Evolutionary conservation across 2,329 filamentous ascomycete genomes (phyloP), one percentile per base, ranked within the genome.

Genomic region (Colletotrichum sp.): DNA sequence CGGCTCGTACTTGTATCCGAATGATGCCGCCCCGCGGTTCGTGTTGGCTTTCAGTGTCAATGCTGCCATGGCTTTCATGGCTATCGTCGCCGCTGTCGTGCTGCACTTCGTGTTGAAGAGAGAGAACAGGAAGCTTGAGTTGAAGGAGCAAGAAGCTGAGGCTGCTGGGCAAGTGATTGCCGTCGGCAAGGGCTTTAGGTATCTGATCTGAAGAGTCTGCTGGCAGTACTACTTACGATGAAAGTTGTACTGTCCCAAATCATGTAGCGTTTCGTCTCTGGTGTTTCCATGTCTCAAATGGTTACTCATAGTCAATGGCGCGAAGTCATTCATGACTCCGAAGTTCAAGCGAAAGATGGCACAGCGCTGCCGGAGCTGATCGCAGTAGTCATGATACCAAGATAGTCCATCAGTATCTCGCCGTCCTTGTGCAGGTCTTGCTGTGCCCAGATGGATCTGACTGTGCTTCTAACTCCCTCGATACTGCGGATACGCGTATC

Each of bases 361-460:
- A 61, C 16, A 2, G 54, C 36, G 13, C 18, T 51, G 13, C 36
- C 11, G 16, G 63, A 71, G 54, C 69, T 71, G 36, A 55, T 31
- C 3, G 47, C 69, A 38, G 63, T 29, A 4, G 63, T 72, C 78
- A 82, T 63, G 62, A 81, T 34, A 76, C 71, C 75, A 8, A 79
- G 69, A 67, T 83, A 83, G 18, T 80, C 76, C n/a, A 79, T 27
- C 51, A 83, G 8, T 3, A 81, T 33, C 24, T 83, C 82, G 6
- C 36, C 58, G 21, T 84, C 82, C 0, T 74, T 78, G 43, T 81
- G 75, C 6, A 84, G 77, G 65, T 84, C 82, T 61, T 79, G 80
- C 68, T 83, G 82, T 62, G 79, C 78, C 82, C 82, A 84, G 21
- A 83, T 76, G 0, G 79, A 76, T 47, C 78, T 76, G 4, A 84